Percentiles rank a stretch among this genome's conserved stretches.
Evolutionary conservation across 1,284 basidiomycete species (phyloP).

Genomic region (Tilletia horrida): DNA sequence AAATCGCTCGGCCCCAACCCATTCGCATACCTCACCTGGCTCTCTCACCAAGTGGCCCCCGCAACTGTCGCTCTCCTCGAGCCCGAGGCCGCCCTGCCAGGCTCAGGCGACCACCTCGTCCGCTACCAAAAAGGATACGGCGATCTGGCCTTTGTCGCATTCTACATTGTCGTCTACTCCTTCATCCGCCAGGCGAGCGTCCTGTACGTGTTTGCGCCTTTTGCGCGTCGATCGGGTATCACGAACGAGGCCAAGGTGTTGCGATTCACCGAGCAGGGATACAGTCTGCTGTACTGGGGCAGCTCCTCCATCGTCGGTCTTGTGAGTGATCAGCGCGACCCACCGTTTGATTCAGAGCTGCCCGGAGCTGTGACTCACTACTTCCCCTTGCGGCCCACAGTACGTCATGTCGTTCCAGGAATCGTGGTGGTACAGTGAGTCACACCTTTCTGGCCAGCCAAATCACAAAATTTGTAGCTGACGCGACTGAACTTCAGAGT

Average conservation of each 20-base stretch:
- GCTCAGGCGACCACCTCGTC: conserved; percentile 21
- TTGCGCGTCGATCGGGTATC: conserved; percentile 61
- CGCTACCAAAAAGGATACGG: conserved; percentile 48
- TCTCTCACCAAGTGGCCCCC: conserved; percentile 63
- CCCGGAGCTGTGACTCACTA: no score
- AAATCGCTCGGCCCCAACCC: conserved; percentile 66
- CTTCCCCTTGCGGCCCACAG: conserved; percentile 67
- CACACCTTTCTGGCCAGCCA: background rate
- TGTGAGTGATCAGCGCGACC: background rate
- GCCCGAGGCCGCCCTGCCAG: conserved; percentile 24
- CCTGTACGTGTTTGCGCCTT: conserved; percentile 67
- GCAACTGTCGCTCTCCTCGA: conserved; percentile 61
- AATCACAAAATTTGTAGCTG: no score
- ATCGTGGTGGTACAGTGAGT: conserved; percentile 73
- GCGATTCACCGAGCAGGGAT: conserved; percentile 52
- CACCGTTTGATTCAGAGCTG: background rate
- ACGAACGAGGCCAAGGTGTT: conserved; percentile 43
- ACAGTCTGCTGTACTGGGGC: conserved; percentile 51
- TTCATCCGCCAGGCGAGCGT: conserved; percentile 79
- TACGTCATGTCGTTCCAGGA: conserved; percentile 80
- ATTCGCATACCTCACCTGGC: conserved; percentile 70
- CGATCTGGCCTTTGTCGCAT: conserved; percentile 78
- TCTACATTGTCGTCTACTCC: conserved; percentile 87
- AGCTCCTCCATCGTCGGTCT: conserved; percentile 40
- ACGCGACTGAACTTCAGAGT: no score